phyloP scores from a whole-genome alignment of 306 rosid species.

The Glycyrrhiza uralensis region DNA sequence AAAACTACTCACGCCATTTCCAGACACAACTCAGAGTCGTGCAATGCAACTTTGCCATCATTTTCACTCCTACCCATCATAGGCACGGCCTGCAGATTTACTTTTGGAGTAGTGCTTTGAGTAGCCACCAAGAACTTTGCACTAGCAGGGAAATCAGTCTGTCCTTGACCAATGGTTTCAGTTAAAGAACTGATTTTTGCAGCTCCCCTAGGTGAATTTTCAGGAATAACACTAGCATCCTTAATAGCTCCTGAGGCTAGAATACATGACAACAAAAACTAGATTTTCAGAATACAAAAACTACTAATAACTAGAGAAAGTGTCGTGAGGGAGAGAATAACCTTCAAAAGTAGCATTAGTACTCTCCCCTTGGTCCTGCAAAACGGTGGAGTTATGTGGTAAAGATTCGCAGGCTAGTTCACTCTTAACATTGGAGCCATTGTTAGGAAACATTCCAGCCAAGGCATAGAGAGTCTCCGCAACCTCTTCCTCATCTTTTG shows the following conservation, averaged over 20 bases:
- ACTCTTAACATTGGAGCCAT: slow-evolving; percentile 25
- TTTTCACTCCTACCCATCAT: slow-evolving; percentile 26
- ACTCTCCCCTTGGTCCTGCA: slow-evolving; percentile 36
- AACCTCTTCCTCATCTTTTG: slow-evolving; percentile 91
- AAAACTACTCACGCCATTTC: slow-evolving; percentile 54
- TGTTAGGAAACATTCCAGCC: slow-evolving; percentile 71
- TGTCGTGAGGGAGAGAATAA: slow-evolving; percentile 13
- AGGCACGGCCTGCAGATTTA: slow-evolving; percentile 25
- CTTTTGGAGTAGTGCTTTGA: slow-evolving; percentile 19
- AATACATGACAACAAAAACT: slow-evolving; percentile 18
- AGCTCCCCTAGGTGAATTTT: slow-evolving; percentile 30
- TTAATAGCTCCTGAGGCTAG: slow-evolving; percentile 20
- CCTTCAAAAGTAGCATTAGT: slow-evolving; percentile 45
- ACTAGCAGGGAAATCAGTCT: slow-evolving; percentile 11
- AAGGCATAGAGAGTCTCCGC: slow-evolving; percentile 76
- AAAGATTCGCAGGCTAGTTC: slow-evolving; percentile 22
- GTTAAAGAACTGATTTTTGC: slow-evolving; percentile 20
- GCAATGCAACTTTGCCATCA: slow-evolving; percentile 20
- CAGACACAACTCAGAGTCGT: slow-evolving; percentile 33
- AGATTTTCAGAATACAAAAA: neutral
- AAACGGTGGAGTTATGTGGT: slow-evolving; percentile 34
- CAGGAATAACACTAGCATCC: slow-evolving; percentile 22
- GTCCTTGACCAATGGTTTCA: slow-evolving; percentile 23
- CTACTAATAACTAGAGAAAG: neutral
- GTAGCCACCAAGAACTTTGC: slow-evolving; percentile 19